phyloP scores from a whole-genome alignment of 176 grass and related monocot species.

The Saccharum officinarum region DNA sequence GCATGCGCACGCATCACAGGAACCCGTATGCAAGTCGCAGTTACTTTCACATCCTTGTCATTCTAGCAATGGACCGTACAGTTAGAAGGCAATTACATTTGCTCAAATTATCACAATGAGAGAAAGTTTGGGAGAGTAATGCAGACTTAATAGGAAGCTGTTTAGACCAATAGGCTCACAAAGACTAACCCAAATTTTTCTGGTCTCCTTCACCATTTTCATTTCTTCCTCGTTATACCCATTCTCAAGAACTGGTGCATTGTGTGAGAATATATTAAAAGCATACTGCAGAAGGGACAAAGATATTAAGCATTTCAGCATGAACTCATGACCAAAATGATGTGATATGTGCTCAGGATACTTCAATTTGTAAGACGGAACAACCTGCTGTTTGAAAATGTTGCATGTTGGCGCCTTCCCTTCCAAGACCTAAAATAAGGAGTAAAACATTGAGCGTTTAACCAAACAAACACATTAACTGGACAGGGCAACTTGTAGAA shows the following conservation, averaged over 20 bases:
- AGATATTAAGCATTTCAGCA: constrained; percentile 28
- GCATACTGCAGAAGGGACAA: constrained; percentile 75
- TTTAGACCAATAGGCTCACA: background rate
- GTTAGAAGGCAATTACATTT: constrained; percentile 16
- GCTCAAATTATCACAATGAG: background rate
- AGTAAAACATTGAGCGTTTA: background rate
- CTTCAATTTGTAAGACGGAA: background rate
- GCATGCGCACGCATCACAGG: constrained; percentile 90
- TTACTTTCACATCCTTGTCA: constrained; percentile 84
- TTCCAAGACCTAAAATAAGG: constrained; percentile 76
- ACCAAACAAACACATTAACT: constrained; percentile 3
- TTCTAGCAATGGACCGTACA: constrained; percentile 48
- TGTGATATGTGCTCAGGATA: background rate
- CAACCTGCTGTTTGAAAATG: constrained; percentile 89
- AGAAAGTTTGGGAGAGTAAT: constrained; percentile 15
- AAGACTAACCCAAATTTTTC: constrained; percentile 83
- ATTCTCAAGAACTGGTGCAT: constrained; percentile 83
- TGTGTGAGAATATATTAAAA: constrained; percentile 98
- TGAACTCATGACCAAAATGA: background rate
- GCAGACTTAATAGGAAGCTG: background rate
- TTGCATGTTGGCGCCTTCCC: constrained; percentile 94
- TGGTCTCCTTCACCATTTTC: constrained; percentile 95
- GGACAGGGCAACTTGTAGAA: background rate
- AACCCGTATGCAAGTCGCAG: constrained; percentile 93
- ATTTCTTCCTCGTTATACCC: constrained; percentile 99